These are phyloP conservation scores for Vigna angularis DNA, from an alignment of 306 rosid species.

Conservation along the genomic window DNA sequence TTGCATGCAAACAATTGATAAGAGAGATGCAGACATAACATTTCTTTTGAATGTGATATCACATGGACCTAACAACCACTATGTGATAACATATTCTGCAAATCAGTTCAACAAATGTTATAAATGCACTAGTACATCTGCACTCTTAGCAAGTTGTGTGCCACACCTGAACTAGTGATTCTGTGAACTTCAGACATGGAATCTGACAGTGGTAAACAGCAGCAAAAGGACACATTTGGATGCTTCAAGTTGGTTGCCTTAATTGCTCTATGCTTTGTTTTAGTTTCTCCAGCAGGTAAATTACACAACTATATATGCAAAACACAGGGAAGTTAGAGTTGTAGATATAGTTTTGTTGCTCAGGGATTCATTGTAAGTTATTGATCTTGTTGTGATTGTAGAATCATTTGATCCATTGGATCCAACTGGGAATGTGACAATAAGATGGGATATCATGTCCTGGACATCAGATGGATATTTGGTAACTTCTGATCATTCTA, in stretches of 20 bases:
- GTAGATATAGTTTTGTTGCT: neutral
- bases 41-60: conserved; percentile 45
- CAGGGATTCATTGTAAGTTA: conserved; percentile 20
- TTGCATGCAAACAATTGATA: conserved; percentile 37
- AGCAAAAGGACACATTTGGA: conserved; percentile 19
- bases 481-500: conserved; percentile 43
- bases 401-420: conserved; percentile 76
- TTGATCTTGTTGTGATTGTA: conserved; percentile 40
- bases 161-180: conserved; percentile 40
- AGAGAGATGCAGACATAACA: conserved; percentile 45
- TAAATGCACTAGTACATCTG: conserved; percentile 36
- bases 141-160: conserved; percentile 19
- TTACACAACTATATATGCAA: neutral
- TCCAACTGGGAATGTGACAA: conserved; percentile 71
- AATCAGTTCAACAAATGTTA: conserved; percentile 26
- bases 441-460: conserved; percentile 76
- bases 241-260: conserved; percentile 47
- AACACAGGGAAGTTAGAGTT: neutral
- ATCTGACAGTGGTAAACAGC: conserved; percentile 32
- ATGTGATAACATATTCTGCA: conserved; percentile 13
- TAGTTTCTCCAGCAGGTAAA: conserved; percentile 59
- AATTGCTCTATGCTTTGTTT: conserved; percentile 47
- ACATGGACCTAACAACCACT: conserved; percentile 52
- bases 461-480: conserved; percentile 77
- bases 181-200: conserved; percentile 48